phyloP scores from a whole-genome alignment of 768 basidiomycete species.

The Lactarius psammicola region DNA sequence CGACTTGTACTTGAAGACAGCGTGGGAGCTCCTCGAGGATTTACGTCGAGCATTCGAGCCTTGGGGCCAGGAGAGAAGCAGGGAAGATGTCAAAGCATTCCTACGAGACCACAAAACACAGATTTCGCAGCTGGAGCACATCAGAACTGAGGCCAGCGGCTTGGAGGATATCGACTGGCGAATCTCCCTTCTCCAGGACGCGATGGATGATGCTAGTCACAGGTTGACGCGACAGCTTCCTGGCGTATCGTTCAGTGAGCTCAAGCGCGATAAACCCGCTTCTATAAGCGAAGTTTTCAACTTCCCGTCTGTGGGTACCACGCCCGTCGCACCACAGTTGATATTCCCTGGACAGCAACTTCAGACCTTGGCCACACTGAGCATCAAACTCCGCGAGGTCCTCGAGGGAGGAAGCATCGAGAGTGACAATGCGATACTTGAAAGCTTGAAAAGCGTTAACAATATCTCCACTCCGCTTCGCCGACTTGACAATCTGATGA shows the following conservation, averaged over 20 bases:
- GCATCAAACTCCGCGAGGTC: too few relatives aligned
- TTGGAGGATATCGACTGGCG: neutral
- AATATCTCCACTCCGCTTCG: too few relatives aligned
- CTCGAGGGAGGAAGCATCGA: too few relatives aligned
- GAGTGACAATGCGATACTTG: too few relatives aligned
- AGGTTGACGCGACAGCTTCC: constrained; percentile 11
- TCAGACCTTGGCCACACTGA: neutral
- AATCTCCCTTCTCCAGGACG: constrained; percentile 6
- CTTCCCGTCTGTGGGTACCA: too few relatives aligned
- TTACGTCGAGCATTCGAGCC: constrained; percentile 9
- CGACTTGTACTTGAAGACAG: neutral
- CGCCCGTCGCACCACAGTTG: too few relatives aligned
- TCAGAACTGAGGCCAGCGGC: neutral
- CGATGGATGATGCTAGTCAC: constrained; percentile 2
- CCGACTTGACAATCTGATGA: too few relatives aligned
- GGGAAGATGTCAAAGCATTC: neutral
- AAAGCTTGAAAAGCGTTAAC: too few relatives aligned
- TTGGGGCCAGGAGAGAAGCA: neutral
- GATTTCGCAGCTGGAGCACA: constrained; percentile 2
- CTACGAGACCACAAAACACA: neutral
- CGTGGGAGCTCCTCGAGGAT: neutral
- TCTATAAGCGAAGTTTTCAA: too few relatives aligned
- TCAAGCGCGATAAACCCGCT: too few relatives aligned
- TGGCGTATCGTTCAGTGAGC: neutral
- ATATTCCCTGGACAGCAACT: neutral